These are phyloP conservation scores for Persicaria maculosa DNA, from an alignment of 148 eudicot species.

Conservation along the genomic window DNA sequence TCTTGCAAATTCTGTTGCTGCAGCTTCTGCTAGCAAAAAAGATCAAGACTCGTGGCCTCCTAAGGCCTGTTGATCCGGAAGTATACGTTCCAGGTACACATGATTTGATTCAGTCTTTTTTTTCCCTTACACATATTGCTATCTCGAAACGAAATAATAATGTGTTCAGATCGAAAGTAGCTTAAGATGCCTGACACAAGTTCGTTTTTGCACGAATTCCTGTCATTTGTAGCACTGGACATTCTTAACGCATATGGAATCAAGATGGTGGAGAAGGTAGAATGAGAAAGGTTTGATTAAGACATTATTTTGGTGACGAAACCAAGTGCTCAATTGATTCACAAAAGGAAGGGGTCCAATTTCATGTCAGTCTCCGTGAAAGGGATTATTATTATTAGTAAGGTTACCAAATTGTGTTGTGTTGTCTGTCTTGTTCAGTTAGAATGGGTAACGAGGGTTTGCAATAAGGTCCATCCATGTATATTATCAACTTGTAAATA, in stretches of 20 bases:
- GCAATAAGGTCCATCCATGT: too few relatives aligned
- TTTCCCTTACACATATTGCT: neutral
- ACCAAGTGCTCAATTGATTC: neutral
- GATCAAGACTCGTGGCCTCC: slow-evolving; percentile 62
- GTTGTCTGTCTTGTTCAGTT: too few relatives aligned
- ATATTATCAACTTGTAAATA: too few relatives aligned
- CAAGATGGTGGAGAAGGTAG: slow-evolving; percentile 57
- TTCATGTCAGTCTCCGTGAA: too few relatives aligned
- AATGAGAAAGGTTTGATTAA: slow-evolving; percentile 18
- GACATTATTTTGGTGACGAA: neutral
- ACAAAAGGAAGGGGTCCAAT: too few relatives aligned
- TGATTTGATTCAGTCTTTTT: neutral
- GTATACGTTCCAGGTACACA: slow-evolving; percentile 80
- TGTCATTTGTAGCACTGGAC: slow-evolving; percentile 48
- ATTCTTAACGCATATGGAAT: slow-evolving; percentile 63
- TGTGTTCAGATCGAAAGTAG: neutral
- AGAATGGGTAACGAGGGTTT: too few relatives aligned
- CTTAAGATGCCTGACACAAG: neutral
- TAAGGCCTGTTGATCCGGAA: slow-evolving; percentile 80
- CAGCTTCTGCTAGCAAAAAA: slow-evolving; percentile 83
- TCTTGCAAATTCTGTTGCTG: slow-evolving; percentile 1
- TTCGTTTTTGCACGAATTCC: neutral
- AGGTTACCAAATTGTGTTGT: too few relatives aligned
- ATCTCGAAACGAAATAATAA: neutral
- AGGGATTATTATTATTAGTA: too few relatives aligned